Conservation (phyloP, 1,284 basidiomycete genomes). For the Microbotryomycetes sp. region DNA sequence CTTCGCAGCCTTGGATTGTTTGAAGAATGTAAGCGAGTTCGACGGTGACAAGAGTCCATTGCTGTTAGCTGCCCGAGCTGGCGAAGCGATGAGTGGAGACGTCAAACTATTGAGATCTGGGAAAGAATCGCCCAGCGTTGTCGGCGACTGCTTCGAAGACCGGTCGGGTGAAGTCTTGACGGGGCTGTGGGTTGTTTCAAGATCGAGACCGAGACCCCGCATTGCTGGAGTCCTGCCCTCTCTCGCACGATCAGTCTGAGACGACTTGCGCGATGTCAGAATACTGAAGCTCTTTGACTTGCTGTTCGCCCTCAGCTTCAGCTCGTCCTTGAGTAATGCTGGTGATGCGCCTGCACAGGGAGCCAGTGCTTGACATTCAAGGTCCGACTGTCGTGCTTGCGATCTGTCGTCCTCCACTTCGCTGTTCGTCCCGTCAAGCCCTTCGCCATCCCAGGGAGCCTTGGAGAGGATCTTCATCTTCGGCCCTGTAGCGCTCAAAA, state of each 20-base stretch:
- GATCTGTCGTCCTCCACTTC: background rate
- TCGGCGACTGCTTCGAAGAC: conserved; percentile 11
- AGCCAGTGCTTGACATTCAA: background rate
- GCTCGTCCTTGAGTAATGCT: background rate
- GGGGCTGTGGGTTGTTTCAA: background rate
- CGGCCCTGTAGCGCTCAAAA: conserved; percentile 9
- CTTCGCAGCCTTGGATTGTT: background rate
- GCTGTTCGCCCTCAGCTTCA: background rate
- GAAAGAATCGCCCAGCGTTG: conserved; percentile 8
- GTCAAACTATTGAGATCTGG: conserved; percentile 5
- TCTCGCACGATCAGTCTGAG: background rate
- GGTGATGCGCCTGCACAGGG: conserved; percentile 8
- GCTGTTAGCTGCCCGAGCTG: background rate
- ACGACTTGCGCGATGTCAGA: conserved; percentile 1
- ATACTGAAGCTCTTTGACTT: conserved; percentile 19
- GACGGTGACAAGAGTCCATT: background rate
- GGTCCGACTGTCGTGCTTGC: background rate
- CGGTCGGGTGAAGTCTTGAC: conserved; percentile 16
- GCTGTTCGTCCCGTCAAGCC: background rate
- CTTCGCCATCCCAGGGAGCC: conserved; percentile 27
- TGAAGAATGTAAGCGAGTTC: background rate
- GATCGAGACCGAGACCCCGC: conserved; percentile 11
- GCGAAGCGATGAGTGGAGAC: background rate
- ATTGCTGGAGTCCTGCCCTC: conserved; percentile 13
- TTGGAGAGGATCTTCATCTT: conserved; percentile 24